Conservation (phyloP, 441 rosid species). For the Pelargonium fulgidum region DNA sequence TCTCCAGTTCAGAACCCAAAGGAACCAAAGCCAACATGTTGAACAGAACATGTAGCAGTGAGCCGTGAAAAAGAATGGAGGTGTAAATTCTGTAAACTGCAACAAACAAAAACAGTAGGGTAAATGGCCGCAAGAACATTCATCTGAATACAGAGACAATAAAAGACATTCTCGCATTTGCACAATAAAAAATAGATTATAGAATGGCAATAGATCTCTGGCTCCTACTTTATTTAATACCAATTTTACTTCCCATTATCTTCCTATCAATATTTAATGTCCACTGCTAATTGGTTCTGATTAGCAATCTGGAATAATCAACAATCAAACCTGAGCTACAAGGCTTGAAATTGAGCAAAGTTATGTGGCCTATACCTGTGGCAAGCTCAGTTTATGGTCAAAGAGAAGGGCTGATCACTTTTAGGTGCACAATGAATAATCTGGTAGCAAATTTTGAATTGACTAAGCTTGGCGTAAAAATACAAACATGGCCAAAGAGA, state of each 20-base stretch:
- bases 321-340: no score
- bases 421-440: no score
- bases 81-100: conserved; percentile 89
- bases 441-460: no score
- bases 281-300: conserved; percentile 4
- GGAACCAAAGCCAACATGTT: conserved; percentile 97
- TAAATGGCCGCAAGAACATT: background rate
- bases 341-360: no score
- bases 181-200: background rate
- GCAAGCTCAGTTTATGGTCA: no score
- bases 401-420: no score
- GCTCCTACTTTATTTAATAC: background rate
- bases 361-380: no score
- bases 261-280: conserved; percentile 7
- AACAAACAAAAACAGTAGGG: conserved; percentile 21
- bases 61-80: conserved; percentile 74
- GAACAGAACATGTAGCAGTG: conserved; percentile 80
- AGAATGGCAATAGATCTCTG: background rate
- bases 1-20: conserved; percentile 90
- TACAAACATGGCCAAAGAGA: no score
- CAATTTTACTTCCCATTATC: background rate
- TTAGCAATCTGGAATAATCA: background rate
- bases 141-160: background rate
- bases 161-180: background rate
- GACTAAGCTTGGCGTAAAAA: no score